phyloP scores from a whole-genome alignment of 2,329 filamentous ascomycete genomes.

The Penicillium crustosum region DNA sequence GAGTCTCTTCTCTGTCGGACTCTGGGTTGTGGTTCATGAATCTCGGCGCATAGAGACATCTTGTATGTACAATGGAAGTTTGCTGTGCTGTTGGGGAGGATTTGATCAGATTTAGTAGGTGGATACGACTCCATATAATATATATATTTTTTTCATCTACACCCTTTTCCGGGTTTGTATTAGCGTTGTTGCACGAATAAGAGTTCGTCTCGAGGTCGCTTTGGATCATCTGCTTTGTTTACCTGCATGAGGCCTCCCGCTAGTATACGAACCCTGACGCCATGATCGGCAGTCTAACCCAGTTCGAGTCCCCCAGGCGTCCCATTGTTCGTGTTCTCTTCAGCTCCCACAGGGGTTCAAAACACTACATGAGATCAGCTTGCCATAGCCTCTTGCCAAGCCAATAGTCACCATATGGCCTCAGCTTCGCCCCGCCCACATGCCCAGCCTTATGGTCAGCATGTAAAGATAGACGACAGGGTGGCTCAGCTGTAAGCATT shows the following conservation, averaged over 20 bases:
- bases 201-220: neutral
- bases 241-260: neutral
- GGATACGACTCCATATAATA: neutral
- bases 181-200: neutral
- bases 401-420: neutral
- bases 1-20: conserved; percentile 7
- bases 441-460: neutral
- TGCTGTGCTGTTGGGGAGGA: neutral
- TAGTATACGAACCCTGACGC: neutral
- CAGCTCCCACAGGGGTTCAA: neutral
- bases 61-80: neutral
- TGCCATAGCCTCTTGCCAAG: neutral
- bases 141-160: neutral
- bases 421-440: neutral
- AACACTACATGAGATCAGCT: neutral
- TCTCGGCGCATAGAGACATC: conserved; percentile 6
- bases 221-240: neutral
- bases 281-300: conserved; percentile 1
- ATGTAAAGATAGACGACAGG: neutral
- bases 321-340: neutral
- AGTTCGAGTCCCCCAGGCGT: neutral
- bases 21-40: neutral
- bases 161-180: neutral
- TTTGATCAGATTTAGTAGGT: neutral
- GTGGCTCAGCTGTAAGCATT: neutral